Base-by-base conservation (phyloP, 1,139 yeast genomes). In the Debaryomyces sp. region DNA sequence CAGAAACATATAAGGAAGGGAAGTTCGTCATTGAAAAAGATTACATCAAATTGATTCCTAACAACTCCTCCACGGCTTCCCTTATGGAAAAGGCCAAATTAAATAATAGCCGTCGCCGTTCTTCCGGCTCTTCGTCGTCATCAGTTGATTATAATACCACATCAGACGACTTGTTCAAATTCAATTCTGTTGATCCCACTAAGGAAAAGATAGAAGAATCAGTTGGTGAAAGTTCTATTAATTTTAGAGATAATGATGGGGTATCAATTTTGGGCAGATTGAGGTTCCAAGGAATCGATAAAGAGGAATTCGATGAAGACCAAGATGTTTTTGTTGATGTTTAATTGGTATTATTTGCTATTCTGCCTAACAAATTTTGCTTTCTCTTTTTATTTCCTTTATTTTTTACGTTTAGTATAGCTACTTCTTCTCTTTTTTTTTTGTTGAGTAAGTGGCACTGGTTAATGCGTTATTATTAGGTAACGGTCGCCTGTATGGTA, bases 1-100 rank as follows among this genome's bases (percentile, higher is more conserved):
- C 71, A 24, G 90, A 89, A 65, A 71, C 74, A 51, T 89, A 89
- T 64, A 89, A 90, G 63, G 94, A 85, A 62, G 90, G 91, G 44
- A 85, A 85, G 62, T 89, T 71, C 63, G 92, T 89, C 42, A 82
- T 89, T 61, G 96, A 89, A 67, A 70, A 67, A 46, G 61, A 61
- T 37, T 71, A 50, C 39, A 54, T 64, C 24, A 56, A 57, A 46
- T 50, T 58, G 30, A 64, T 63, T 39, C 64, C 64, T 41, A 67
- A 66, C 48, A 63, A 63, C 48, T 58, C 66, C n/a, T 59, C 64
- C 2, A 64, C 68, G 21, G 59, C 62, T 35, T 53, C 54, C 18
- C 60, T 72, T 42, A 51, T 61, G 45, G 68, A 68, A 43, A 62
- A 65, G 48, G 75, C 73, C 1, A 51, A 60, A 44, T 61, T 59